Base-by-base conservation (phyloP, 306 rosid species). In the Pyrus communis region DNA sequence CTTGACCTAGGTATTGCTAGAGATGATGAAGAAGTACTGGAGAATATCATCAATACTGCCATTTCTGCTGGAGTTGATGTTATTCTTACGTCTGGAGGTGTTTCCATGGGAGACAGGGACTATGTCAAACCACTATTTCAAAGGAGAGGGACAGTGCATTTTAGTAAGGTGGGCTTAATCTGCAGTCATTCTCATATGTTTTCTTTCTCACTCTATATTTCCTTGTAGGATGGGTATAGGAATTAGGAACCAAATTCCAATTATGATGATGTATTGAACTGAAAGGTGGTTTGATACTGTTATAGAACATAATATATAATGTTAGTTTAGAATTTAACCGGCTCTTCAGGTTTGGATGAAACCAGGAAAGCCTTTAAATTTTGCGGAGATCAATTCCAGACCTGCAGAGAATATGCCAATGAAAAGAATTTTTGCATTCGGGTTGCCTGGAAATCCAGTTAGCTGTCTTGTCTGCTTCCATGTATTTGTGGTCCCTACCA, bases 21-120 rank as follows among this genome's bases (percentile, higher is more conserved):
- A 84, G 98, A 94, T 86, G 92, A 92, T 67, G 84, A 91, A 87
- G 87, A 79, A 58, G 87, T 62, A 79, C 96, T 87, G 15, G 96
- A 82, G 80, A 85, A 82, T 80, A 84, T 88, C 78, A 85, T 92
- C 83, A 88, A 90, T 79, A 66, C 88, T 81, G 97, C 89, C 73
- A 81, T 92, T 78, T 85, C 91, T 74, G 73, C 97, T 81, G 97
- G 95, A 71, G 83, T 85, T 75, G 73, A 94, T 70, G 86, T 94
- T 87, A 96, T 94, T 82, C 78, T 94, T 63, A 89, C 97, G 86
- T 91, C 98, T 77, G 98, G 98, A 68, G 98, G 98, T 74, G 97
- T 94, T 85, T 92, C 98, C 42, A 92, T 92, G 98, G 98, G 96
- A 83, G 97, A 94, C 89, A 94, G 71, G 89, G 98, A 94, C 85